Evolutionary conservation across 164 flowering plant genomes (phyloP), one percentile per base, ranked within the genome.

Genomic region (Warburgia ugandensis): DNA sequence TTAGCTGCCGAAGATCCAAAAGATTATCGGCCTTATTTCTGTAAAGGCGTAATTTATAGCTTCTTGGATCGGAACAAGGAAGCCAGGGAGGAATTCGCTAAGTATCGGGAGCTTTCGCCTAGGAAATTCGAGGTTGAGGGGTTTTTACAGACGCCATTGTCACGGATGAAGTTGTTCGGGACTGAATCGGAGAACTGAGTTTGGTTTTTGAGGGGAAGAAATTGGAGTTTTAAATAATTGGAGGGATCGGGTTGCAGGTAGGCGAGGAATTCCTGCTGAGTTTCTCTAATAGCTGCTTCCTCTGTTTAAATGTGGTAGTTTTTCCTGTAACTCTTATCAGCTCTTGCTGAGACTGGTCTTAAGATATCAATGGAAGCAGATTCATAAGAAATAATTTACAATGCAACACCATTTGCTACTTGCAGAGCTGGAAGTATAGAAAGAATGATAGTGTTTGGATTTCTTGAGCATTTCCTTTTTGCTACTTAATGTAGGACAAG

Each of bases 1-100:
- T 52, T 89, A 45, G 66, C 59, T 0, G 70, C 50, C 25, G 95
- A 89, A 66, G 95, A 89, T 50, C 94, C 97, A 0, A 67, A 41
- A 6, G 97, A 89, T 62, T 81, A 65, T 61, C 54, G 95, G 68
- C 90, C 95, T 0, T 79, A 77, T 44, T 86, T 86, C 43, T 77
- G 85, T 51, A 73, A 65, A 49, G 95, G 90, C 12, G 75, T 81
- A 76, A 78, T 89, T 30, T 89, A 77, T 58, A 78, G 81, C 51
- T 71, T 81, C 71, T 55, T 74, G 51, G 87, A 81, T 60, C 56
- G 63, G 62, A 79, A 79, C 50, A 73, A 28, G 3, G 97, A 89
- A 70, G 92, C 97, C 0, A 78, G 59, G 48, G 82, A 68, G 69
- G 78, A 75, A 48, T 85, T 85, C 51, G 80, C 72, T 3, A 83